Base-by-base conservation (phyloP, 1,139 yeast genomes). In the Taphrina betulina region DNA sequence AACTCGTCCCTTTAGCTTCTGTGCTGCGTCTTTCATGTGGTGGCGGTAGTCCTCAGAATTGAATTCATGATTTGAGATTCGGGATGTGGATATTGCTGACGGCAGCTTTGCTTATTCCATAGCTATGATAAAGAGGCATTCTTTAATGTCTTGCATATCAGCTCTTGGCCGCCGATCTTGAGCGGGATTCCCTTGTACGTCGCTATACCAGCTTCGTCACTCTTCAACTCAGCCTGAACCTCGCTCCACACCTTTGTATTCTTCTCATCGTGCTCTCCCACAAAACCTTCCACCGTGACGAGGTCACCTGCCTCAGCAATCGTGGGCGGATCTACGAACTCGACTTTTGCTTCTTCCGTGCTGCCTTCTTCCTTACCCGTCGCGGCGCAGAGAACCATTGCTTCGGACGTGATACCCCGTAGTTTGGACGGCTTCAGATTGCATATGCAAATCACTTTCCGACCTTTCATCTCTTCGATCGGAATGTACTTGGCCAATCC, bases 381-480 rank as follows among this genome's bases (percentile, higher is more conserved):
- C 7, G 46, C 38, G 3, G 55, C 55, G 33, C 59, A 57, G 19
- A 57, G 38, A 50, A 92, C 97, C 98, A 94, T 94, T 59, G 96
- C 99, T 58, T 82, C 76, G 16, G 96, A 89, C 72, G 88, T 89
- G 69, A 92, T 82, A 61, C 98, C 97, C 70, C 96, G 80, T 95
- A 90, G 86, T 66, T 80, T 84, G 46, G 86, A 95, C 8, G 95
- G 95, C 74, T 88, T 89, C 72, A 89, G 78, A 43, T 61, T 61
- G 62, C 95, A 88, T 62, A 89, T 85, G 51, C 84, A 85, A 43
- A 89, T 85, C 54, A 90, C 95, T 60, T 78, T 75, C 66, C 94
- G 81, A 68, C 83, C 78, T 72, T 83, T 88, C 92, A 90, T 82
- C 53, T 82, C 85, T 67, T 87, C 95, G 60, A 87, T 69, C 23